phyloP scores from a whole-genome alignment of 2,329 filamentous ascomycete genomes.

The Penicillium sp. region DNA sequence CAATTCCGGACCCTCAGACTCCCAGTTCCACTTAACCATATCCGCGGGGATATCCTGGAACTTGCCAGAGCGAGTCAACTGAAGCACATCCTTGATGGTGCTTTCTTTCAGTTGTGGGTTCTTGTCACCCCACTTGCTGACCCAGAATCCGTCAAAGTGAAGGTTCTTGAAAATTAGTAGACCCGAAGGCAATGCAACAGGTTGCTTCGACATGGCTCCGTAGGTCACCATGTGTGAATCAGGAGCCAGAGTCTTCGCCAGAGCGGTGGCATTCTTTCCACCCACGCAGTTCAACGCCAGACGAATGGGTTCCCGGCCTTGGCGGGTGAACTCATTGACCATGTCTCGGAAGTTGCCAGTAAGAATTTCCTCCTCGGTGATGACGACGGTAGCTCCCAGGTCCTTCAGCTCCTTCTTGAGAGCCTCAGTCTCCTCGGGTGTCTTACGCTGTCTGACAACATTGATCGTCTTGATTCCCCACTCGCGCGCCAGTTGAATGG shows the following conservation, averaged over 20 bases:
- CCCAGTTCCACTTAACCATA: constrained; percentile 78
- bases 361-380: constrained; percentile 60
- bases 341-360: constrained; percentile 47
- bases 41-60: constrained; percentile 84
- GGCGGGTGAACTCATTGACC: constrained; percentile 67
- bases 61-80: constrained; percentile 69
- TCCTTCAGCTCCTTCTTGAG: constrained; percentile 60
- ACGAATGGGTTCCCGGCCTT: constrained; percentile 68
- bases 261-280: constrained; percentile 73
- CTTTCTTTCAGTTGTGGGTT: constrained; percentile 70
- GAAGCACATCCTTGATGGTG: constrained; percentile 82
- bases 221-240: constrained; percentile 84
- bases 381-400: constrained; percentile 62
- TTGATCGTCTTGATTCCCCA: constrained; percentile 94
- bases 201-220: constrained; percentile 90
- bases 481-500: constrained; percentile 78
- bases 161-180: constrained; percentile 93
- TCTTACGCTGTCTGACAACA: constrained; percentile 72
- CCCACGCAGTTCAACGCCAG: constrained; percentile 93
- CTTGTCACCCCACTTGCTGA: constrained; percentile 80
- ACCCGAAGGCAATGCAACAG: constrained; percentile 75
- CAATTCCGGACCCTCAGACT: constrained; percentile 69
- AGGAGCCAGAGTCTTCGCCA: constrained; percentile 71
- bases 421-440: constrained; percentile 62
- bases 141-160: constrained; percentile 89